Evolutionary conservation across 2,329 filamentous ascomycete genomes (phyloP), one percentile per base, ranked within the genome.

Genomic region (Cladosporium cucumerinum): DNA sequence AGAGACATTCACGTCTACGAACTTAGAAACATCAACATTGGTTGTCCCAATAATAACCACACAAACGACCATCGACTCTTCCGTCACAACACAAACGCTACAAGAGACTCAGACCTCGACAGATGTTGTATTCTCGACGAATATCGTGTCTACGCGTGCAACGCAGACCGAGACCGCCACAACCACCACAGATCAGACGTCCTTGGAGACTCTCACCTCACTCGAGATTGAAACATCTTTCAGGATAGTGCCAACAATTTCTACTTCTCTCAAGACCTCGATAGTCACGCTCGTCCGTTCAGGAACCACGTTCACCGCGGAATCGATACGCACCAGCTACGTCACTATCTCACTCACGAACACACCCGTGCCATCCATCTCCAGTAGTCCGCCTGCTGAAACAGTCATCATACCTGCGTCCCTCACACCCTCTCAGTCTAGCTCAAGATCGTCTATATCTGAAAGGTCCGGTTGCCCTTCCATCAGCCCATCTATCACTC

Each of bases 301-400:
- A 7, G 60, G 64, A 3, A 59, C 46, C 5, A 66, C 64, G 12
- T 66, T 51, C 39, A 60, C 61, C 16, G 23, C 66, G 5, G 30
- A 57, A 25, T 51, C 52, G 11, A 36, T 60, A 12, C n/a, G 34
- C 23, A 65, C 63, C 2, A 49, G 28, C 23, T 59, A 55, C 32
- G 55, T 57, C 16, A 61, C 52, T 43, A 18, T 26, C 5, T 34
- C 30, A 21, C 7, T 30, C 1, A 28, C 51, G 28, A 54, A 21
- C 2, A 10, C 18, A 32, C 26, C 26, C 23, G 28, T 18, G 1
- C 8, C 26, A n/a, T 8, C 18, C 6, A 16, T 18, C 18, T 18
- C 28, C 25, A 14, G 10, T n/a, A 21, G 7, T n/a, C 51, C 3
- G 8, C 26, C 51, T 54, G 3, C 25, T 30, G 49, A 11, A 28